phyloP scores from a whole-genome alignment of 1,284 basidiomycete species.

The Fomes fomentarius region DNA sequence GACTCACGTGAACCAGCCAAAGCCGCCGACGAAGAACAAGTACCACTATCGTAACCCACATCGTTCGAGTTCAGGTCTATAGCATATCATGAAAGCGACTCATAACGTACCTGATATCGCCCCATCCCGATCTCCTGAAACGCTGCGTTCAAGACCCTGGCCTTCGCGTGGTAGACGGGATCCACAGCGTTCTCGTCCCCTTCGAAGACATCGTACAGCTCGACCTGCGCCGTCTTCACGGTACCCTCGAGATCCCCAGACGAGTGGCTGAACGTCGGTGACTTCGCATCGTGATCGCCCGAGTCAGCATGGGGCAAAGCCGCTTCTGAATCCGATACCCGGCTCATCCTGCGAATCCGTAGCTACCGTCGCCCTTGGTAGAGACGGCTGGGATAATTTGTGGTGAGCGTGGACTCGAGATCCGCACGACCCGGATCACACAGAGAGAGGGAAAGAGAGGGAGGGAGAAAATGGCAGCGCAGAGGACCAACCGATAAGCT shows the following conservation, averaged over 20 bases:
- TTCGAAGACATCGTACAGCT: slow-evolving; percentile 45
- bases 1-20: slow-evolving; percentile 73
- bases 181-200: slow-evolving; percentile 50
- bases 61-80: neutral
- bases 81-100: neutral
- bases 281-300: neutral
- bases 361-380: no score
- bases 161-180: slow-evolving; percentile 66
- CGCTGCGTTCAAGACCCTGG: slow-evolving; percentile 63
- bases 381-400: no score
- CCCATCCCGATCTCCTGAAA: slow-evolving; percentile 78
- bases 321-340: no score
- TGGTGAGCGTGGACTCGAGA: no score
- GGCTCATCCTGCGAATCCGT: no score
- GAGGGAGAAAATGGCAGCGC: no score
- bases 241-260: neutral
- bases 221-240: slow-evolving; percentile 15
- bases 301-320: neutral
- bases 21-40: slow-evolving; percentile 60
- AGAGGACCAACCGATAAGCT: no score
- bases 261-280: neutral
- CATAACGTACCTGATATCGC: slow-evolving; percentile 58
- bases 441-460: no score
- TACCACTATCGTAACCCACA: slow-evolving; percentile 40
- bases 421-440: no score